These are phyloP conservation scores for Pichia sp. DNA, from an alignment of 1,139 yeast species.

Conservation along the genomic window DNA sequence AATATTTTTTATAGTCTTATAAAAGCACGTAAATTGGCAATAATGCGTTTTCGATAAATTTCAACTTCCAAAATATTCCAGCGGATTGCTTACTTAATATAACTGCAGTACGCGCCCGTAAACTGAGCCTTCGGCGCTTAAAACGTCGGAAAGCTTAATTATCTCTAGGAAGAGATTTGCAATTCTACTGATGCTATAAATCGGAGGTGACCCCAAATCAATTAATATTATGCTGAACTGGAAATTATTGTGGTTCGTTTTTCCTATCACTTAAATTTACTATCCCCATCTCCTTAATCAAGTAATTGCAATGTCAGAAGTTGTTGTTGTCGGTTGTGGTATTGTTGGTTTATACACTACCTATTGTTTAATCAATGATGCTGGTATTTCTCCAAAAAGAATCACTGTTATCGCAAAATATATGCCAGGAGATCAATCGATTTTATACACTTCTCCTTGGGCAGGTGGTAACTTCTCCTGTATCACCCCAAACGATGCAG, in stretches of 20 bases:
- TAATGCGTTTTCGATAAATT: no score
- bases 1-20: not conserved
- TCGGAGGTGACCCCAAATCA: no score
- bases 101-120: not conserved
- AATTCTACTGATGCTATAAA: no score
- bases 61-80: no score
- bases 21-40: no score
- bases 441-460: constrained; percentile 68
- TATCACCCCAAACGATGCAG: constrained; percentile 51
- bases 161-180: no score
- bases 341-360: constrained; percentile 65
- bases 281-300: no score
- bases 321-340: constrained; percentile 39
- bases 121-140: not conserved
- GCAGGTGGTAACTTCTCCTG: constrained; percentile 73
- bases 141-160: no score
- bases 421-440: constrained; percentile 68
- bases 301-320: constrained; percentile 17
- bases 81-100: no score
- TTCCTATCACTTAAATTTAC: no score
- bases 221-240: no score
- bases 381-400: constrained; percentile 38
- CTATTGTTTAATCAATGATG: constrained; percentile 39
- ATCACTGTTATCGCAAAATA: constrained; percentile 55
- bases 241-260: no score